A percentile compares a stretch with the other conserved stretches of the same genome.
phyloP scores from a whole-genome alignment of 139 green algal species.

The Picochlorum sp. region DNA sequence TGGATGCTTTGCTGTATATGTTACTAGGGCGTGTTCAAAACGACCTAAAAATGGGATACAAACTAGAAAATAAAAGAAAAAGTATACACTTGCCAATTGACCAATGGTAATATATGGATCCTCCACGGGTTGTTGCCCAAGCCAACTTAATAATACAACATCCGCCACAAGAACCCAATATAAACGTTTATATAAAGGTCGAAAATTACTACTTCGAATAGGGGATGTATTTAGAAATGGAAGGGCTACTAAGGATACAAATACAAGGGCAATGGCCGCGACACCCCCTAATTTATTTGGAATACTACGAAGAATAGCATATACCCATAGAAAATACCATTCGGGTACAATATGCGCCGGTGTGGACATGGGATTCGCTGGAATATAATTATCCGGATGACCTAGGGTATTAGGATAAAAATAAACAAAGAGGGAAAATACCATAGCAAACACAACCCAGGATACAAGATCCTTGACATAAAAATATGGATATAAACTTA shows the following conservation, averaged over 20 bases:
- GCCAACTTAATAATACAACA: conserved; percentile 46
- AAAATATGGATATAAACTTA: conserved; percentile 50
- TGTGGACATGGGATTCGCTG: conserved; percentile 53
- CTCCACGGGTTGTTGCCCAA: conserved; percentile 49
- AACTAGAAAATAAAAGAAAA: conserved; percentile 19
- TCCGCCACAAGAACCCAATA: conserved; percentile 49
- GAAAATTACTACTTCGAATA: conserved; percentile 41
- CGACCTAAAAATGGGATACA: conserved; percentile 15
- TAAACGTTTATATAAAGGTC: conserved; percentile 41
- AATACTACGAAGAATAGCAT: conserved; percentile 59
- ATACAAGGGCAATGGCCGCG: conserved; percentile 50
- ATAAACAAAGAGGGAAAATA: conserved; percentile 10
- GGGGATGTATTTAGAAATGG: conserved; percentile 47
- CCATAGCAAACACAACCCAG: conserved; percentile 33
- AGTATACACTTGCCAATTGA: conserved; percentile 5
- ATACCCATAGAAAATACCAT: conserved; percentile 67
- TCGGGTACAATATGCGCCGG: conserved; percentile 58
- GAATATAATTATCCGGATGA: conserved; percentile 53
- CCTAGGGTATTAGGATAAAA: conserved; percentile 36
- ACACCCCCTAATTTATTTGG: conserved; percentile 59
- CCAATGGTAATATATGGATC: conserved; percentile 22
- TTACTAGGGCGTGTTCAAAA: conserved; percentile 32
- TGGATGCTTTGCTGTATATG: conserved; percentile 20
- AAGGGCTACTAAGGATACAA: conserved; percentile 45
- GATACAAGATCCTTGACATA: conserved; percentile 39